Evolutionary conservation across 208 protist species (phyloP).

Genomic region (Histomonas meleagridis): DNA sequence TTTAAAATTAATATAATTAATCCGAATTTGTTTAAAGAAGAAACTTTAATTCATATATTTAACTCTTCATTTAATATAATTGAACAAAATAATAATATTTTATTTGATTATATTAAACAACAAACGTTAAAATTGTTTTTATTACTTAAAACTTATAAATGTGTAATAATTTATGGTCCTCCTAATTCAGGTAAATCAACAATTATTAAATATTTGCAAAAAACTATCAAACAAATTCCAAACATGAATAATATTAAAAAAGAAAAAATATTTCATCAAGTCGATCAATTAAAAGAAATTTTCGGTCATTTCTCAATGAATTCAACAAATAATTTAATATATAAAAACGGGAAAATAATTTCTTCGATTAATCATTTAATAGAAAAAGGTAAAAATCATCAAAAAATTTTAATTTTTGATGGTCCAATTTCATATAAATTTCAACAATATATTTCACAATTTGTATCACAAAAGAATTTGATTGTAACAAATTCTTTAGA

Average conservation of each 20-base stretch:
- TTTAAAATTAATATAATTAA: neutral
- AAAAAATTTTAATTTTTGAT: constrained; percentile 23
- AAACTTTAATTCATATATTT: neutral
- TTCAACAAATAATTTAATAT: neutral
- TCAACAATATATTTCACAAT: neutral
- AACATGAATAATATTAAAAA: neutral
- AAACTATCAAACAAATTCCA: neutral
- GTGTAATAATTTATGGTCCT: neutral
- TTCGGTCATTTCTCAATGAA: neutral
- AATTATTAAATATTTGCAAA: neutral
- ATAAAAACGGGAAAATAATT: neutral
- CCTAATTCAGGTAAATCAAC: neutral
- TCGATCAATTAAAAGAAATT: neutral
- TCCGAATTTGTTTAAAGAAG: neutral
- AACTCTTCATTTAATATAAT: neutral
- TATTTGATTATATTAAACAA: neutral
- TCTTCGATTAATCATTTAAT: neutral
- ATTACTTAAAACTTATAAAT: neutral
- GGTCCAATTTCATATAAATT: neutral
- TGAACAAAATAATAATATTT: neutral
- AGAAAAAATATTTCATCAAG: neutral
- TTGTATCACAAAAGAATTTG: neutral
- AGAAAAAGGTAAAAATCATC: neutral
- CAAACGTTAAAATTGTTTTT: neutral
- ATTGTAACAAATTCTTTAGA: neutral